Evolutionary conservation across 2,329 filamentous ascomycete species (phyloP).

Genomic region (Magnaporthales sp.): DNA sequence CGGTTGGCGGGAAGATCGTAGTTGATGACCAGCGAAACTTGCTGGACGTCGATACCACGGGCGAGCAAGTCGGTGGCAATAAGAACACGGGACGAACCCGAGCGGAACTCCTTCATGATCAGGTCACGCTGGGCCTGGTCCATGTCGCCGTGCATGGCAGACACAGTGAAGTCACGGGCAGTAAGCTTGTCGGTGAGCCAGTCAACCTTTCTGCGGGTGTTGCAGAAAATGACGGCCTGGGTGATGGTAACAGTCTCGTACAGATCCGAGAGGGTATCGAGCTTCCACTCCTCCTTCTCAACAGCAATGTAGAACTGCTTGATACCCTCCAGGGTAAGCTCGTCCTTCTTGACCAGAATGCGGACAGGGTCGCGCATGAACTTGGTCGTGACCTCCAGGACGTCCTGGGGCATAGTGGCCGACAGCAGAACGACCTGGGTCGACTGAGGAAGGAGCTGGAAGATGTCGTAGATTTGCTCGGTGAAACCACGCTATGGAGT

Average conservation of each 20-base stretch:
- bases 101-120: conserved; percentile 98
- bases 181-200: conserved; percentile 99
- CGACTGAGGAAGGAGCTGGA: conserved; percentile 89
- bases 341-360: conserved; percentile 96
- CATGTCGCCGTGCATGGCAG: conserved; percentile 99
- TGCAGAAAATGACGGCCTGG: conserved; percentile 99
- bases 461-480: conserved; percentile 98
- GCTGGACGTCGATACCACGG: conserved; percentile 96
- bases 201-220: conserved; percentile 97
- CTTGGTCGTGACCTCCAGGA: conserved; percentile 98
- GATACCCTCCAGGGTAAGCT: conserved; percentile 90
- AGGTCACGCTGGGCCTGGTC: conserved; percentile 95
- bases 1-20: conserved; percentile 97
- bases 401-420: conserved; percentile 93
- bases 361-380: conserved; percentile 99
- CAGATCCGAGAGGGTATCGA: conserved; percentile 95
- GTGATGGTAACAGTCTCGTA: conserved; percentile 99
- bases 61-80: conserved; percentile 99
- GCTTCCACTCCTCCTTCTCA: conserved; percentile 99
- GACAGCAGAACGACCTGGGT: conserved; percentile 98
- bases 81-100: conserved; percentile 89
- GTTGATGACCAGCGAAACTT: conserved; percentile 97
- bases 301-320: conserved; percentile 99
- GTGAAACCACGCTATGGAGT: conserved; percentile 75
- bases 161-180: conserved; percentile 97